phyloP scores from a whole-genome alignment of 1,284 basidiomycete species.

The Tilletia caries region DNA sequence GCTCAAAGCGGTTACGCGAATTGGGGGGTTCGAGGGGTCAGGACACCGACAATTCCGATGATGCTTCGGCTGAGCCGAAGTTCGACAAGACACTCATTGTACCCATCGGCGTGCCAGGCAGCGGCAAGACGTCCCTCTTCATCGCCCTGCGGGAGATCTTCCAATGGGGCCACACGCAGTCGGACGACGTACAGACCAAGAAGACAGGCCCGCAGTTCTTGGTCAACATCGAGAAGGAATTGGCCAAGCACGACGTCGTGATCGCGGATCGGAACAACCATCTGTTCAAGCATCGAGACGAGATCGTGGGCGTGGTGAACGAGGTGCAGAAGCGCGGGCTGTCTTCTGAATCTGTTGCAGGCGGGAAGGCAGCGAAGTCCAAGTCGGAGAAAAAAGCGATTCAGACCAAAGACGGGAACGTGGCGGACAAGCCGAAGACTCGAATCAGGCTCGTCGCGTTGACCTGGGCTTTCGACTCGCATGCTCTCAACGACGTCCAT shows the following conservation, averaged over 20 bases:
- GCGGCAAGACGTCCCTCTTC: slow-evolving; percentile 87
- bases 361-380: not conserved
- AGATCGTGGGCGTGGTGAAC: slow-evolving; percentile 32
- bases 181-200: slow-evolving; percentile 80
- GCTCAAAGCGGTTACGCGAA: slow-evolving; percentile 46
- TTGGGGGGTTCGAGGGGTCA: slow-evolving; percentile 38
- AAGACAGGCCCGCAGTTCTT: slow-evolving; percentile 75
- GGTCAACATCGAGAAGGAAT: slow-evolving; percentile 63
- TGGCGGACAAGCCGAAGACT: not conserved
- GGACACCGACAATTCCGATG: slow-evolving; percentile 48
- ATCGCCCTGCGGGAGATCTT: slow-evolving; percentile 63
- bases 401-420: no score
- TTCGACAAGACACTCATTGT: slow-evolving; percentile 79
- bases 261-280: slow-evolving; percentile 53
- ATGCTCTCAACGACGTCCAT: slow-evolving; percentile 38
- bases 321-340: slow-evolving; percentile 4
- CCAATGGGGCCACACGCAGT: slow-evolving; percentile 60
- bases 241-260: slow-evolving; percentile 31
- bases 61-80: slow-evolving; percentile 28
- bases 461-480: slow-evolving; percentile 32
- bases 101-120: slow-evolving; percentile 86
- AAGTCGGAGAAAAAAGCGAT: not conserved
- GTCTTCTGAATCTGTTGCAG: not conserved
- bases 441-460: slow-evolving; percentile 42
- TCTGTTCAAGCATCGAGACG: slow-evolving; percentile 46